Evolutionary conservation across 768 basidiomycete species (phyloP), one percentile per base, ranked within the genome.

Genomic region (Hortiboletus campestris): DNA sequence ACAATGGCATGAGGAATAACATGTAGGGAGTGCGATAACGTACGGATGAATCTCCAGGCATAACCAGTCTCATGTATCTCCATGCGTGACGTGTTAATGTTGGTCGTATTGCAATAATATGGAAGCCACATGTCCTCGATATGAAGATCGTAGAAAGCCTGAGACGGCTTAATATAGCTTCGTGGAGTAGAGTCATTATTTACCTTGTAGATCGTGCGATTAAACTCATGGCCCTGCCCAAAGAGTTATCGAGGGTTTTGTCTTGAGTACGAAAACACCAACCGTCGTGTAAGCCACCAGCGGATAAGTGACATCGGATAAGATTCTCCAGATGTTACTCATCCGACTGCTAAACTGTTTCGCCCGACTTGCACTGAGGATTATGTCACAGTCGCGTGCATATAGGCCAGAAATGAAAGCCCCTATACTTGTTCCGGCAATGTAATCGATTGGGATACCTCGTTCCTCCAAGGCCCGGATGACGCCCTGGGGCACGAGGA

Each of bases 91-190:
- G 91, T 92, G 49, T 88, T 94, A 70, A 99, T 97, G 64, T 98
- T 98, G 19, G 97, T 96, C 3, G 96, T 92, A 65, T 98, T 98
- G 74, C 94, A 97, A 74, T 96, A 98, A 76, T 85, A 98, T 5
- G 96, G 97, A 7, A 99, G 78, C 97, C 96, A 98, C 91, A 97
- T 96, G 73, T 97, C 95, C 72, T 94, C 90, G 39, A 93, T 93
- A 63, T 98, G 94, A 40, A 94, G 83, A 70, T 92, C 93, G 63
- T 94, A 96, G 69, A 97, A 96, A 17, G 91, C 84, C 83, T 92
- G 60, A 32, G 59, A 61, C 36, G 29, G 19, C n/a, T 66, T 13
- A 63, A 50, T 2, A 43, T 34, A 8, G 45, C 39, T 45, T 52
- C 16, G 29, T 49, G 29, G 57, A 45, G 39, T 13, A 11, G 11